Evolutionary conservation across 257 asterid species (phyloP), one percentile per base, ranked within the genome.

Genomic region (Nemophila menziesii): DNA sequence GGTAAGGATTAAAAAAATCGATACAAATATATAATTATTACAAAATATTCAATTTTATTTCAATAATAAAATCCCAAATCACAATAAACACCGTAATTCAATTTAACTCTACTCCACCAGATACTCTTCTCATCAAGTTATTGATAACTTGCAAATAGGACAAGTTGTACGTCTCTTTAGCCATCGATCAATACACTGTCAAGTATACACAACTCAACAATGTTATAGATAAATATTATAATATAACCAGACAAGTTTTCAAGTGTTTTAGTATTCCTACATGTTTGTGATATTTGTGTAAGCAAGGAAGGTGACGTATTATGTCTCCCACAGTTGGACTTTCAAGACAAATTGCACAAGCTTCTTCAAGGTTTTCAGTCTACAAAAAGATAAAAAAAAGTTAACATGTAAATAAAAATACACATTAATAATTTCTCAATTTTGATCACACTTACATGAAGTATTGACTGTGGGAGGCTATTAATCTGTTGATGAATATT

Each of bases 171-270:
- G 75, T 67, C 95, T 78, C 69, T 69, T 76, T 68, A 89, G 79
- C 97, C 97, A 89, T 18, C 86, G 86, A 72, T 89, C 95, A 11
- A 89, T 89, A 58, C 97, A 87, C 97, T 87, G 92, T 36, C 49
- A 22, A 15, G 46, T 29, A 29, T 34, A 48, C 24, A 26, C 49
- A 23, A 47, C 46, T 39, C 49, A 23, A 47, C 46, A 34, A 51
- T 33, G 20, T 19, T 20, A 53, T 12, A 52, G 10, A 43, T 41
- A 1, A 23, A 24, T 15, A 22, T n/a, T 37, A n/a, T n/a, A n/a
- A n/a, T 22, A 4, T 3, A 43, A 22, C 18, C 12, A 22, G 39
- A 51, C 41, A 37, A 23, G 18, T 39, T 36, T 39, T 42, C 16
- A 45, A 43, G 44, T 56, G 18, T 39, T 36, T 39, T 42, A 16